These are phyloP conservation scores for Solanum virginianum DNA, from an alignment of 257 asterid species.

Conservation along the genomic window DNA sequence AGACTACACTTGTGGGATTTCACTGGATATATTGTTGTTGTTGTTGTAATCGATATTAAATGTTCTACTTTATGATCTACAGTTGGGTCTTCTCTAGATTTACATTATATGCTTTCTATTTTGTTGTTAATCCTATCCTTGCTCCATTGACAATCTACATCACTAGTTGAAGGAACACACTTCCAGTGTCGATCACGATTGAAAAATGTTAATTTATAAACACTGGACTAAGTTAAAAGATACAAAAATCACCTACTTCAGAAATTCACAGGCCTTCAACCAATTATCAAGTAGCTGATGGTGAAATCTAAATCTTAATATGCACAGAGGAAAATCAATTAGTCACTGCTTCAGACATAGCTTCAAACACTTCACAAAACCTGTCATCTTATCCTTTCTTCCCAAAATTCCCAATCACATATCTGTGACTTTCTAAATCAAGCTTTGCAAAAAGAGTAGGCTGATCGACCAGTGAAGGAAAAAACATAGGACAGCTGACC, in stretches of 20 bases:
- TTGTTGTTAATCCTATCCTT: background rate
- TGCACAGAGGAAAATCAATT: background rate
- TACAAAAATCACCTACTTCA: background rate
- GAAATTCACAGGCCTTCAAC: background rate
- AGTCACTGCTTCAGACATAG: background rate
- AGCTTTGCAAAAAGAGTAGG: background rate
- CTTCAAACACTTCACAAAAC: background rate
- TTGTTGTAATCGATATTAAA: background rate
- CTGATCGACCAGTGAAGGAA: background rate
- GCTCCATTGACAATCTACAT: background rate
- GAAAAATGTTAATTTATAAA: background rate
- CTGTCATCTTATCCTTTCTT: background rate
- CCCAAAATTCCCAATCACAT: background rate
- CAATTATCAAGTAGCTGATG: background rate
- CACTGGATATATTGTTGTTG: too few species aligned
- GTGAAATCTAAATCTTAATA: background rate
- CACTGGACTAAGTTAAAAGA: background rate
- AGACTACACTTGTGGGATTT: too few species aligned
- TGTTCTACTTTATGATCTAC: background rate
- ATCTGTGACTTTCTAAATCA: background rate
- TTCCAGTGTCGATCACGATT: background rate
- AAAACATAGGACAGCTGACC: background rate
- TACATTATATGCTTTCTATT: background rate
- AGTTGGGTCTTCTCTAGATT: background rate
- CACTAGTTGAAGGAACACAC: background rate